Evolutionary conservation across 192 early-diverging fungal species (phyloP), one percentile per base, ranked within the genome.

Genomic region (Thamnidium elegans): DNA sequence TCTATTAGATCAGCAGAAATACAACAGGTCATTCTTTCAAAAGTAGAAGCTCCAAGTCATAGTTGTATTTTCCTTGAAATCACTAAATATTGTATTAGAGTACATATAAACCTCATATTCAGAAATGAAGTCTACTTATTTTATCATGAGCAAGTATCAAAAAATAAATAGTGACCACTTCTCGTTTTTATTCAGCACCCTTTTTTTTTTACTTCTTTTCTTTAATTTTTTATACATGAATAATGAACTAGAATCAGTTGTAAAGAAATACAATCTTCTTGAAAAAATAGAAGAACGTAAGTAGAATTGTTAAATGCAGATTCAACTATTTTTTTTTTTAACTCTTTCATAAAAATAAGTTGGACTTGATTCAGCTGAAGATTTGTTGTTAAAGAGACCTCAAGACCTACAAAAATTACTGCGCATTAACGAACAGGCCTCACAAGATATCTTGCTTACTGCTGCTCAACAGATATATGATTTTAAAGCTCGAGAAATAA

Each of bases 311-410:
- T 26, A 53, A 53, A 17, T 6, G 17, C 23, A 2, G 20, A 23
- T 10, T 23, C 4, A 51, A 51, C 50, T n/a, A n/a, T n/a, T n/a
- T n/a, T 7, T 23, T 7, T 26, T 8, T n/a, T 26, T 26, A 26
- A 56, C 30, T 19, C n/a, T 39, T 34, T 17, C 17, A 10, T n/a
- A 34, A 4, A 19, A 10, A 34, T 26, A 8, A 68, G 67, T 45
- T n/a, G 50, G 67, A 31, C 20, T 68, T 39, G 67, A 68, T 34
- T 62, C 51, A 20, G 47, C 67, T 3, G 31, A 55, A 20, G 67
- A 62, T 14, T 50, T 62, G 4, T 26, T 68, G 13, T 55, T 26
- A 8, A 60, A 52, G 34, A 46, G 30, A 45, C 39, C 30, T 10
- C 26, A 61, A 0, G 58, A 68, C 23, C 13, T 68, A 31, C 50